Percentiles rank a stretch among this genome's conserved stretches.
phyloP scores from a whole-genome alignment of 495 filamentous ascomycete species.

The Hapsidospora chrysogenum region DNA sequence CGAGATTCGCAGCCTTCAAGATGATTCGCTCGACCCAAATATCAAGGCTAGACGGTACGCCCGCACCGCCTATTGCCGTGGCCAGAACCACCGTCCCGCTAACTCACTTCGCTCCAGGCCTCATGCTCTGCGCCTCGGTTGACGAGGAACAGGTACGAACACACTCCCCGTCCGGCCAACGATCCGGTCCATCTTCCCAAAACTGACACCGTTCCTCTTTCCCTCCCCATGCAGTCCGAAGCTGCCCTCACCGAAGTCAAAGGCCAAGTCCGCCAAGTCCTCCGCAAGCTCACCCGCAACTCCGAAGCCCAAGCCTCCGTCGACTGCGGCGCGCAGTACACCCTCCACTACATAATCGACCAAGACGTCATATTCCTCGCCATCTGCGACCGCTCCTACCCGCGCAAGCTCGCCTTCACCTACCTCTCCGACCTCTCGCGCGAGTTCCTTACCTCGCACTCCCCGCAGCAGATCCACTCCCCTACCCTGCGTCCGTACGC shows the following conservation, averaged over 20 bases:
- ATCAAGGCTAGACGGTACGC: slow-evolving; percentile 73
- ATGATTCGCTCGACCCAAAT: slow-evolving; percentile 98
- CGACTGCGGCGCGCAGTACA: slow-evolving; percentile 57
- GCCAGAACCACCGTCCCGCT: slow-evolving; percentile 7
- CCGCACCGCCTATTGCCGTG: neutral
- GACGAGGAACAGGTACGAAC: slow-evolving; percentile 60
- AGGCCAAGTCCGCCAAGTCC: slow-evolving; percentile 72
- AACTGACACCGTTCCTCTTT: slow-evolving; percentile 13
- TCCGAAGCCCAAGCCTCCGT: slow-evolving; percentile 85
- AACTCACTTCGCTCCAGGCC: slow-evolving; percentile 34
- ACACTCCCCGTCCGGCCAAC: slow-evolving; percentile 6
- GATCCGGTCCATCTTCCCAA: neutral
- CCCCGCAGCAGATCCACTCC: slow-evolving; percentile 49
- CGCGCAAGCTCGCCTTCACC: slow-evolving; percentile 95
- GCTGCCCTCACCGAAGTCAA: slow-evolving; percentile 76
- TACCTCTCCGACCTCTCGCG: slow-evolving; percentile 84
- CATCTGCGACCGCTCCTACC: slow-evolving; percentile 86
- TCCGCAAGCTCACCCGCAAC: slow-evolving; percentile 70
- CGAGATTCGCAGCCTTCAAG: slow-evolving; percentile 10
- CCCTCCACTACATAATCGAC: slow-evolving; percentile 77
- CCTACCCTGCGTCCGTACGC: slow-evolving; percentile 76
- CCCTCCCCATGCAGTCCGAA: slow-evolving; percentile 36
- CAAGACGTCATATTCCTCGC: slow-evolving; percentile 74
- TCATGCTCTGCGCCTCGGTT: slow-evolving; percentile 87
- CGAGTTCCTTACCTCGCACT: slow-evolving; percentile 85